Base-by-base conservation (phyloP, 306 rosid species). In the Fragaria nilgerrensis region DNA sequence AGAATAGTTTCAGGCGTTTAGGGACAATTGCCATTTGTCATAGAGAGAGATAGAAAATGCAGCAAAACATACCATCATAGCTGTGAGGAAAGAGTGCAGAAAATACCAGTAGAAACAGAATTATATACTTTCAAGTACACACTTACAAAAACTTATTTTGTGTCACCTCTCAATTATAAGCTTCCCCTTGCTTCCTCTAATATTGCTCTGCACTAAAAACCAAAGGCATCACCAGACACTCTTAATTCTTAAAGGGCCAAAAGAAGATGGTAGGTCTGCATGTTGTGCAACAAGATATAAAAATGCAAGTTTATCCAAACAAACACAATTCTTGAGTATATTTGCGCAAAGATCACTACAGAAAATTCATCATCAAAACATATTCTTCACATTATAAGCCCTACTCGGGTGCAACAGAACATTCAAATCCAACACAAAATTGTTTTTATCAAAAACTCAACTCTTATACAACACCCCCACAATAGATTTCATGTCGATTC, bases 391-490 rank as follows among this genome's bases (percentile, higher is more conserved):
- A 39, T 78, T 70, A 45, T 77, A 16, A 64, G 65, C 78, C 48
- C 82, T 83, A 83, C 72, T 84, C 23, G 77, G 77, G 49, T 84
- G 81, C 83, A 77, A 81, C 82, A 70, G 70, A 77, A 70, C 64
- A 68, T 72, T 68, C 72, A 69, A 68, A 68, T 53, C 47, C 47
- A 70, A 78, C 58, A 34, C 65, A 82, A 47, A 11, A 10, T 10
- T 67, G 68, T 75, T 77, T 63, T 77, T 75, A 77, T 7, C 79
- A 80, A 85, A 79, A 78, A 74, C 82, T 83, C 86, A 79, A 50
- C 62, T 70, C 74, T 53, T 80, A 85, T 85, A 85, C 90, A 84
- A 88, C 55, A 29, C 49, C 64, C 78, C 70, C 83, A 78, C 75
- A 82, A 86, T 70, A 73, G 52, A 77, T 59, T 82, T 83, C 79